These are phyloP conservation scores for maize (Zea mays) DNA, from an alignment of 176 grass and related monocot species.

Conservation along the genomic window DNA sequence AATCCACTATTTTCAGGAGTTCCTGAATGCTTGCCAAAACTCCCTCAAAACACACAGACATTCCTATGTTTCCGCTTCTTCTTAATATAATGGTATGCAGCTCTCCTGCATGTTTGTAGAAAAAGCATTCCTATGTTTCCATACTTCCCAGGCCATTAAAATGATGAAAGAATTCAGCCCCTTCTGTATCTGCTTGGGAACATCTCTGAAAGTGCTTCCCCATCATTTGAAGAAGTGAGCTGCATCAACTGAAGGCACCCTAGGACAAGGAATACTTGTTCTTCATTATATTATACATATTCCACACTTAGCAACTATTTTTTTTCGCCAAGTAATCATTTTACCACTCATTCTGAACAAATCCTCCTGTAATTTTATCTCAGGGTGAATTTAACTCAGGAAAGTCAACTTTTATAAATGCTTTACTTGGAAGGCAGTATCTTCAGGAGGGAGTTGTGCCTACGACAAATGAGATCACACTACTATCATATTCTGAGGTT, in stretches of 20 bases:
- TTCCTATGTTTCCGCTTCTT: not conserved
- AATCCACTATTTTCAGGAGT: not conserved
- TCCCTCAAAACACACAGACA: not conserved
- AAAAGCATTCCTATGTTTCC: too few species aligned
- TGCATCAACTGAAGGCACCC: not conserved
- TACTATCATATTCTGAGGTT: conserved; percentile 78
- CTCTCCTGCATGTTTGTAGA: too few species aligned
- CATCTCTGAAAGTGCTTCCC: not conserved
- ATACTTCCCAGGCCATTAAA: not conserved
- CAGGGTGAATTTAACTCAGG: conserved; percentile 99
- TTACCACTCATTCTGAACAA: conserved; percentile 4
- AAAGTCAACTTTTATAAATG: conserved; percentile 98
- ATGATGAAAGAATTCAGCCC: not conserved
- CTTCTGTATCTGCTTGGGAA: not conserved
- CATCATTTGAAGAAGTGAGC: not conserved
- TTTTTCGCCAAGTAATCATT: not conserved
- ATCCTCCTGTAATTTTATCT: conserved; percentile 25
- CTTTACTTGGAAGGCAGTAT: conserved; percentile 84
- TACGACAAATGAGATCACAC: conserved; percentile 89
- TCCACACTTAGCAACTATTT: conserved; percentile 2
- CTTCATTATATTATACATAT: conserved; percentile 5
- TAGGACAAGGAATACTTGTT: conserved; percentile 13
- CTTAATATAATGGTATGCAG: too few species aligned
- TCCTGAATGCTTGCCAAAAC: not conserved
- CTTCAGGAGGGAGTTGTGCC: conserved; percentile 91